Conservation (phyloP, 164 flowering plant species). For the Litsea cubeba region DNA sequence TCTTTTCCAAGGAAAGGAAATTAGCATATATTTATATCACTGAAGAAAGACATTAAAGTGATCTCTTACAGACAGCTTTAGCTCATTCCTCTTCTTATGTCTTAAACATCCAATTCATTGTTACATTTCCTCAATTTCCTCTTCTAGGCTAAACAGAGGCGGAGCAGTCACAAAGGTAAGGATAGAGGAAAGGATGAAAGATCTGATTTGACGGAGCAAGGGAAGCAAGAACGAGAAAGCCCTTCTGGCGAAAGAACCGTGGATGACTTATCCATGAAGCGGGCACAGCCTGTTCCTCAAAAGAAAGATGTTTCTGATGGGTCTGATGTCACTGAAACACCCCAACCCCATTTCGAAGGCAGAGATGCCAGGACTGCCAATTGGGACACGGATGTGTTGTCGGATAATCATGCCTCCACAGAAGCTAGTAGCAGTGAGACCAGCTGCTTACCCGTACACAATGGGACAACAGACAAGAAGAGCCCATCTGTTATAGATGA, state of each 20-base stretch:
- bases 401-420: conserved; percentile 58
- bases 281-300: conserved; percentile 32
- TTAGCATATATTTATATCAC: no score
- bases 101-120: not conserved
- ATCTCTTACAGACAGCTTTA: not conserved
- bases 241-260: conserved; percentile 20
- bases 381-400: conserved; percentile 77
- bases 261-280: conserved; percentile 33
- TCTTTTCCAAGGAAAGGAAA: no score
- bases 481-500: conserved; percentile 70
- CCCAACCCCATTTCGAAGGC: conserved; percentile 74
- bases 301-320: conserved; percentile 78
- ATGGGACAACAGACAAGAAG: conserved; percentile 56
- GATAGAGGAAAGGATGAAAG: conserved; percentile 75
- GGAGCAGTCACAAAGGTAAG: conserved; percentile 72
- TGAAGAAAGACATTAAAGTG: no score
- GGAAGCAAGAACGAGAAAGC: conserved; percentile 32
- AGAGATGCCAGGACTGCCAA: conserved; percentile 67
- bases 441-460: conserved; percentile 40
- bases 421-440: conserved; percentile 49
- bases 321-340: conserved; percentile 49
- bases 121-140: not conserved
- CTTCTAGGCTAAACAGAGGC: conserved; percentile 70
- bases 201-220: conserved; percentile 22
- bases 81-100: not conserved